phyloP scores from a whole-genome alignment of 495 filamentous ascomycete species.

The Cetradonia linearis region DNA sequence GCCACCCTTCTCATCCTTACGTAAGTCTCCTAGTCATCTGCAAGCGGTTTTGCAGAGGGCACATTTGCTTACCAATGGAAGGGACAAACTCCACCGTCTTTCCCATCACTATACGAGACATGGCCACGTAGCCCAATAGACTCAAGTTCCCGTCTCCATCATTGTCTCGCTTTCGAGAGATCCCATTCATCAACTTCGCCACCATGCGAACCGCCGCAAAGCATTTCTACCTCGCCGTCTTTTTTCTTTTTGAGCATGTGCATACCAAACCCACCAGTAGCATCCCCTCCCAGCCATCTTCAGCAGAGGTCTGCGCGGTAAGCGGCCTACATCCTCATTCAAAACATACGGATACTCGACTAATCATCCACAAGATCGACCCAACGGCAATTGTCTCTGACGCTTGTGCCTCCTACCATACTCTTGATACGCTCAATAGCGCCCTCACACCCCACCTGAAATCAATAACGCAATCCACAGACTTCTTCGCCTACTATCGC shows the following conservation, averaged over 20 bases:
- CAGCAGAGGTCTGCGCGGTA: conserved; percentile 57
- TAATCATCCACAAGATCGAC: conserved; percentile 43
- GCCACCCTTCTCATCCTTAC: too few species aligned
- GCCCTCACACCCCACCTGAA: conserved; percentile 70
- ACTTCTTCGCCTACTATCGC: conserved; percentile 96
- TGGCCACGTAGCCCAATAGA: not conserved
- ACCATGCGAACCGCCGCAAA: conserved; percentile 58
- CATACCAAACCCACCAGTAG: conserved; percentile 33
- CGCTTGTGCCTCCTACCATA: conserved; percentile 84
- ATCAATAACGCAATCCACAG: conserved; percentile 72
- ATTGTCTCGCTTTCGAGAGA: not conserved
- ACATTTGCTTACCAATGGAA: conserved; percentile 13
- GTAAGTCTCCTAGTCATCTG: not conserved
- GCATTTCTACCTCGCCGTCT: conserved; percentile 67
- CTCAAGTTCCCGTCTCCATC: not conserved
- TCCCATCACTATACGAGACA: not conserved
- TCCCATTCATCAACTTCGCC: not conserved
- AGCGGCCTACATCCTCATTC: conserved; percentile 22
- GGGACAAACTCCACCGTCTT: not conserved
- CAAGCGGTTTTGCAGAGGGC: conserved; percentile 3
- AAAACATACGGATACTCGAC: not conserved
- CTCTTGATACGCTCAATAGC: conserved; percentile 73
- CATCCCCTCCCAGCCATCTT: conserved; percentile 31
- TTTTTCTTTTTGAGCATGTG: conserved; percentile 54
- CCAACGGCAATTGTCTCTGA: conserved; percentile 62